Evolutionary conservation across 1,284 basidiomycete genomes (phyloP).

Genomic region (Austropuccinia psidii): DNA sequence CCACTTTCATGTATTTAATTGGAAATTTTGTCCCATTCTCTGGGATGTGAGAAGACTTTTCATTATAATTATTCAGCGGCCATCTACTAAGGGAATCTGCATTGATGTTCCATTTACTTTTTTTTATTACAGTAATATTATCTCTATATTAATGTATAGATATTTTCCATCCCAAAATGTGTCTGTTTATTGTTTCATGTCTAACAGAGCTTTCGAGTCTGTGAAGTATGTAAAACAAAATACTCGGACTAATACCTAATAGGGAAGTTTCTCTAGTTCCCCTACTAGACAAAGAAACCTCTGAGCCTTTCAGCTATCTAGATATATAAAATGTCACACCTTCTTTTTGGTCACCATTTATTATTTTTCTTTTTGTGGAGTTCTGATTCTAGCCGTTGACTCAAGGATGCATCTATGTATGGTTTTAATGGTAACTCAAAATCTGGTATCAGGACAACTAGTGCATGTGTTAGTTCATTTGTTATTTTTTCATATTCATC

Average conservation of each 20-base stretch:
- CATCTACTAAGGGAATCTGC: not conserved
- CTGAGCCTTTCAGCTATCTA: not conserved
- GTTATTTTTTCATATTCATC: not conserved
- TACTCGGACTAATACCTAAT: not conserved
- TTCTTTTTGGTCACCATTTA: not conserved
- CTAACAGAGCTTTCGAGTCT: not conserved
- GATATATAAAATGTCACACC: not conserved
- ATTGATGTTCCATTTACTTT: not conserved
- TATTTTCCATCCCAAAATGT: not conserved
- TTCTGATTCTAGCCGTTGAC: not conserved
- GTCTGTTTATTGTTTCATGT: constrained; percentile 1
- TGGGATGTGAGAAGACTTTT: not conserved
- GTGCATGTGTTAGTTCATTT: not conserved
- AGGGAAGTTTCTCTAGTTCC: not conserved
- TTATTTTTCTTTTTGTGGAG: not conserved
- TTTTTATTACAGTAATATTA: not conserved
- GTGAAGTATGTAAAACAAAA: not conserved
- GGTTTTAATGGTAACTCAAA: not conserved
- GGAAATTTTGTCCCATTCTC: not conserved
- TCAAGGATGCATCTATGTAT: not conserved
- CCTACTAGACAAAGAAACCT: not conserved
- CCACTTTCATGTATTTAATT: too few relatives aligned
- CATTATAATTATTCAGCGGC: not conserved
- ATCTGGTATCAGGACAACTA: not conserved
- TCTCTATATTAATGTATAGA: not conserved